A percentile compares a stretch with the other conserved stretches of the same genome.
These are phyloP conservation scores for Penicillium griseofulvum DNA, from an alignment of 2,329 filamentous ascomycete genomes.

Conservation along the genomic window DNA sequence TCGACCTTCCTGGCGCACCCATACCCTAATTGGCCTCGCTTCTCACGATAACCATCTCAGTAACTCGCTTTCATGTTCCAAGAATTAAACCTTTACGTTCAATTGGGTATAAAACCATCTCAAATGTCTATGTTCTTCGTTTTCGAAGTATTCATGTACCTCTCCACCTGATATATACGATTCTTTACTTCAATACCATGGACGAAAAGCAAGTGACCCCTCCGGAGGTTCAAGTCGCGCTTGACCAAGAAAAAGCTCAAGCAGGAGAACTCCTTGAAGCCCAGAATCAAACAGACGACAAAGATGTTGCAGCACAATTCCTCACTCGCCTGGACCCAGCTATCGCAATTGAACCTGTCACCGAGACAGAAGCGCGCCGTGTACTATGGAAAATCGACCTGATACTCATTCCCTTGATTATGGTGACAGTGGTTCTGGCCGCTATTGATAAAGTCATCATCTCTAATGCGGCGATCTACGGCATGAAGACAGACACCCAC, in stretches of 20 bases:
- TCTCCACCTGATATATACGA: background rate
- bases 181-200: background rate
- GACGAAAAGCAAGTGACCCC: slow-evolving; percentile 1
- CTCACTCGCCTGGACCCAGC: slow-evolving; percentile 24
- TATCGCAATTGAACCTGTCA: slow-evolving; percentile 24
- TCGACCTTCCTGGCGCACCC: slow-evolving; percentile 8
- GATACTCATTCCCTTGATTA: slow-evolving; percentile 26
- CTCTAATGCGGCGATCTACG: slow-evolving; percentile 17
- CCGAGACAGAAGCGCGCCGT: slow-evolving; percentile 20
- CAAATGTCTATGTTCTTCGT: background rate
- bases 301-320: slow-evolving; percentile 31
- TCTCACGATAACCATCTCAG: background rate
- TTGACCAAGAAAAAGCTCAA: slow-evolving; percentile 4
- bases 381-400: slow-evolving; percentile 29
- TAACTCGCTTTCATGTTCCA: background rate
- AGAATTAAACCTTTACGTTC: too few species aligned
- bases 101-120: background rate
- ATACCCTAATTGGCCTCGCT: slow-evolving; percentile 2
- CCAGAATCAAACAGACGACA: slow-evolving; percentile 1
- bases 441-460: slow-evolving; percentile 35
- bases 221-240: background rate
- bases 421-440: slow-evolving; percentile 24
- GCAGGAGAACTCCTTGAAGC: slow-evolving; percentile 12
- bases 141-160: background rate
- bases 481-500: slow-evolving; percentile 16